These are phyloP conservation scores for Serendipita sp. DNA, from an alignment of 1,284 basidiomycete genomes.

Conservation along the genomic window DNA sequence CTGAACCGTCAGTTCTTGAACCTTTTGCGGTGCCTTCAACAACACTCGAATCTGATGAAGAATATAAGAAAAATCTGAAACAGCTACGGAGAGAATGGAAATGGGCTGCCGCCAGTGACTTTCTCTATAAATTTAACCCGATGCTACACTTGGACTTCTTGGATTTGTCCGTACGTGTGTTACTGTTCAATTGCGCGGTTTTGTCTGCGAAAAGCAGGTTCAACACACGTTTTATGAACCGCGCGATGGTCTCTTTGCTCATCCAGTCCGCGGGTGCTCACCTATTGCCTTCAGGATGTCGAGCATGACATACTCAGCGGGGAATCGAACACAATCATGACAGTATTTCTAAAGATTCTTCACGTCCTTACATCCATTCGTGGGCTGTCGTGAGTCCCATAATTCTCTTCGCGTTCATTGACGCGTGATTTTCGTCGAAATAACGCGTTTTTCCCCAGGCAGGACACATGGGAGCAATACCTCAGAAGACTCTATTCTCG, in stretches of 20 bases:
- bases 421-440: not conserved
- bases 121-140: slow-evolving; percentile 60
- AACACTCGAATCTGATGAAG: slow-evolving; percentile 10
- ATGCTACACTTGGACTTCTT: slow-evolving; percentile 54
- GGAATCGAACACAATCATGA: not conserved
- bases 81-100: slow-evolving; percentile 53
- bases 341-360: slow-evolving; percentile 1
- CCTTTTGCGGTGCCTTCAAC: not conserved
- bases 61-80: not conserved
- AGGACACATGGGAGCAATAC: slow-evolving; percentile 8
- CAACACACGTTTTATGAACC: slow-evolving; percentile 47
- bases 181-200: slow-evolving; percentile 7
- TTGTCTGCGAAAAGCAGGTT: slow-evolving; percentile 13
- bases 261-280: slow-evolving; percentile 6
- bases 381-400: not conserved
- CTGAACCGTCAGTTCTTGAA: slow-evolving; percentile 1
- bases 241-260: slow-evolving; percentile 17
- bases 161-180: slow-evolving; percentile 39
- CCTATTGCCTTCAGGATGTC: not conserved
- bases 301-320: slow-evolving; percentile 2
- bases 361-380: slow-evolving; percentile 4
- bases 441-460: slow-evolving; percentile 3
- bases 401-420: not conserved
- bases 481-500: slow-evolving; percentile 14
- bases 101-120: slow-evolving; percentile 72